These are phyloP conservation scores for Andrographis paniculata DNA, from an alignment of 305 asterid genomes.

Conservation along the genomic window DNA sequence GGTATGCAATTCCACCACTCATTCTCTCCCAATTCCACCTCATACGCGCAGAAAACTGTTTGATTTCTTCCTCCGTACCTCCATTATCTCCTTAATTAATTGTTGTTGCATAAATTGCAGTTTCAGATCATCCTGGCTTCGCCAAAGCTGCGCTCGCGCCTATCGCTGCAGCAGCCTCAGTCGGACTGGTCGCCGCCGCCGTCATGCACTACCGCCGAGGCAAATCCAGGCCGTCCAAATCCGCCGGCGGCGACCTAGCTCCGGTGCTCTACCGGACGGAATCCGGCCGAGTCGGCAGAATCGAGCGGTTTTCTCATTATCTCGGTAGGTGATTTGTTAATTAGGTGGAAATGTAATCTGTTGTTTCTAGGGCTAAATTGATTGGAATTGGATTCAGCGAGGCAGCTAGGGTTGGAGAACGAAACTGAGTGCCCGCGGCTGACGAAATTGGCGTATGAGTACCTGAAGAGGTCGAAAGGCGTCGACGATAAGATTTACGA, in stretches of 20 bases:
- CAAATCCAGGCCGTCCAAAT: conserved; percentile 26
- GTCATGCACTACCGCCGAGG: conserved; percentile 42
- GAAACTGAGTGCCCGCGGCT: conserved; percentile 57
- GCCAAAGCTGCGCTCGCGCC: conserved; percentile 31
- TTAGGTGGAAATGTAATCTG: background rate
- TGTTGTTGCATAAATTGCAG: too few relatives aligned
- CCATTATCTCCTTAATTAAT: too few relatives aligned
- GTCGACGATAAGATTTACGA: conserved; percentile 55
- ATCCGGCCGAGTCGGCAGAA: conserved; percentile 45
- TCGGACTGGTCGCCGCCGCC: conserved; percentile 43
- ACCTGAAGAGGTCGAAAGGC: conserved; percentile 57
- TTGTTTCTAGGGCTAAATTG: background rate
- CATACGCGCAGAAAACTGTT: too few relatives aligned
- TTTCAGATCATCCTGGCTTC: conserved; percentile 3
- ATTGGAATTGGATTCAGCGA: conserved; percentile 29
- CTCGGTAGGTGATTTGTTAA: conserved; percentile 33
- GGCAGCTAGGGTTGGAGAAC: conserved; percentile 76
- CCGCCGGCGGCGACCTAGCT: conserved; percentile 25
- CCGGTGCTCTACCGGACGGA: conserved; percentile 47
- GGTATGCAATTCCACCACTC: too few relatives aligned
- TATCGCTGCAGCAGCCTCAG: conserved; percentile 37
- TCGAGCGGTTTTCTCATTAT: conserved; percentile 69
- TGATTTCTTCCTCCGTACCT: too few relatives aligned
- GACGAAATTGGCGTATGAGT: conserved; percentile 44
- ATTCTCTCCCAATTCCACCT: too few relatives aligned